Evolutionary conservation across 2,329 filamentous ascomycete species (phyloP).

Genomic region (Penicillium decumbens): DNA sequence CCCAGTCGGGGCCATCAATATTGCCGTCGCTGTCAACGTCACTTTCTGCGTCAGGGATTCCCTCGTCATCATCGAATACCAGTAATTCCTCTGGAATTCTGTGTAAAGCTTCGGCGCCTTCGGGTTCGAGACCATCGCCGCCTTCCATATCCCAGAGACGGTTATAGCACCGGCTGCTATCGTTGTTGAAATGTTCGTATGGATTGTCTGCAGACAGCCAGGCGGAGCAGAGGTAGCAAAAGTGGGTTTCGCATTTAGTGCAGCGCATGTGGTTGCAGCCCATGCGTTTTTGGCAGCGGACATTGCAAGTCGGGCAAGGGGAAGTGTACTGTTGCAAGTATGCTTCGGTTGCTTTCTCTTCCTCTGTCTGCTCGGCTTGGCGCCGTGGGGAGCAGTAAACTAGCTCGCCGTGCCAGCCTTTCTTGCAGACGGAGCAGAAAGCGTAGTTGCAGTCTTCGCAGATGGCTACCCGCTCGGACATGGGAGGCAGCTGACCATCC

Average conservation of each 20-base stretch:
- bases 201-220: slow-evolving; percentile 79
- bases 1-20: slow-evolving; percentile 14
- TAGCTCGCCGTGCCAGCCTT: slow-evolving; percentile 92
- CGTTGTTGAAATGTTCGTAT: slow-evolving; percentile 80
- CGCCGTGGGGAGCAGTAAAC: slow-evolving; percentile 64
- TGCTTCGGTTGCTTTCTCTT: slow-evolving; percentile 80
- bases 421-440: slow-evolving; percentile 71
- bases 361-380: slow-evolving; percentile 65
- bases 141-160: slow-evolving; percentile 85
- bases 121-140: slow-evolving; percentile 58
- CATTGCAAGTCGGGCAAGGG: slow-evolving; percentile 80
- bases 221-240: slow-evolving; percentile 89
- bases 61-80: slow-evolving; percentile 30
- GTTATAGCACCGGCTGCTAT: slow-evolving; percentile 68
- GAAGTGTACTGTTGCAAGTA: slow-evolving; percentile 79
- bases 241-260: slow-evolving; percentile 82
- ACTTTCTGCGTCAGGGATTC: slow-evolving; percentile 11
- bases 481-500: slow-evolving; percentile 43
- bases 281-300: slow-evolving; percentile 80
- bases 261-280: slow-evolving; percentile 98
- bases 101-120: slow-evolving; percentile 39
- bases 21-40: slow-evolving; percentile 27
- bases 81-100: slow-evolving; percentile 40
- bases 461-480: slow-evolving; percentile 67
- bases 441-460: slow-evolving; percentile 87